A percentile compares a stretch with the other conserved stretches of the same genome.
Evolutionary conservation across 306 rosid genomes (phyloP).

Genomic region (Gynostemma pentaphyllum): DNA sequence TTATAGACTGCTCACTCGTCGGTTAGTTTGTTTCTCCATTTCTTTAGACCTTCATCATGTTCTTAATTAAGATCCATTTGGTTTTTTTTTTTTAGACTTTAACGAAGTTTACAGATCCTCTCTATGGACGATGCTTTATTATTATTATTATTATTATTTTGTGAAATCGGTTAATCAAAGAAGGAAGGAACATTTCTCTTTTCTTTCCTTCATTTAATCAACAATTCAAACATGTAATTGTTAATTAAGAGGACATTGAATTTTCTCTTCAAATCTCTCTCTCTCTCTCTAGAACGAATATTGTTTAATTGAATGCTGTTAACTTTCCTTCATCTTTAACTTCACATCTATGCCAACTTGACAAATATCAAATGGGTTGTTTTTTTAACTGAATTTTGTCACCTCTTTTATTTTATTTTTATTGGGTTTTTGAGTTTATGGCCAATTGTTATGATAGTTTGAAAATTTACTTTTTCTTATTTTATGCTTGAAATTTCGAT

Average conservation of each 20-base stretch:
- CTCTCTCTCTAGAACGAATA: no score
- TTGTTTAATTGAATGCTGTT: no score
- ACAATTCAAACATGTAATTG: no score
- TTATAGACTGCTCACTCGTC: conserved; percentile 1
- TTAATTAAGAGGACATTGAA: no score
- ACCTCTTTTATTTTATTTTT: background rate
- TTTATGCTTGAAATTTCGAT: no score
- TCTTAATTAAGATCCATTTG: background rate
- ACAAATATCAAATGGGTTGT: background rate
- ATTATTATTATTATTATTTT: background rate
- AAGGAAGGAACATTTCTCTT: background rate
- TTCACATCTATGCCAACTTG: background rate
- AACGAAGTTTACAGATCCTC: background rate
- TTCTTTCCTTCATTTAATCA: no score
- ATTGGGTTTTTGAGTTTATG: background rate
- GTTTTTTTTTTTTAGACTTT: background rate
- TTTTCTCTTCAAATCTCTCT: no score
- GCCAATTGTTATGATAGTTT: background rate
- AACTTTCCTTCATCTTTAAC: background rate
- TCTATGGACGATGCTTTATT: background rate
- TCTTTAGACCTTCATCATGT: background rate
- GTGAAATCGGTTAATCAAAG: background rate
- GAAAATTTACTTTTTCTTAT: background rate
- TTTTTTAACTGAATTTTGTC: background rate
- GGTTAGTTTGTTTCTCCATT: background rate